Percentiles rank a stretch among this genome's conserved stretches.
Conservation (phyloP, 2,329 filamentous ascomycete species). For the Trichophyton benhamiae region DNA sequence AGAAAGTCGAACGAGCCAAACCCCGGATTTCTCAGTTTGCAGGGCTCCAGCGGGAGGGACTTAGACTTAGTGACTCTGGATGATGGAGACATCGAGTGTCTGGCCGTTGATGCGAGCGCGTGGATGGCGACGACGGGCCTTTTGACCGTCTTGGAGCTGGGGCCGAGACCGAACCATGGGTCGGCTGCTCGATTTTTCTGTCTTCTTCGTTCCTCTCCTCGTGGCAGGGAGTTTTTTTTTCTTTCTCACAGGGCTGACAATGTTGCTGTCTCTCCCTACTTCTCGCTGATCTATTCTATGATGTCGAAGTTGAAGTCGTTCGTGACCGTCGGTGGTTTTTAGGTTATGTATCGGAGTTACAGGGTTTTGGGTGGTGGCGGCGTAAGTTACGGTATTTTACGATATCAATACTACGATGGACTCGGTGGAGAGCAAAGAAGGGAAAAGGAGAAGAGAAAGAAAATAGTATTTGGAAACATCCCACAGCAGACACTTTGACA, state of each 20-base stretch:
- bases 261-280: no score
- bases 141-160: background rate
- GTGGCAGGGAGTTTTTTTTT: background rate
- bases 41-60: no score
- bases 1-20: no score
- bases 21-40: background rate
- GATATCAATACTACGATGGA: background rate
- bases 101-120: no score
- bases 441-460: constrained; percentile 8
- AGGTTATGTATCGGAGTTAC: background rate
- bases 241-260: no score
- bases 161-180: background rate
- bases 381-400: constrained; percentile 3
- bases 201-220: background rate
- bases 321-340: no score
- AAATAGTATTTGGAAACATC: constrained; percentile 6
- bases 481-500: background rate
- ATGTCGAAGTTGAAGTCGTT: no score
- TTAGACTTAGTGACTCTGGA: background rate
- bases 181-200: background rate
- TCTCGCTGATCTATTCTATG: no score
- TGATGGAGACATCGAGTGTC: background rate
- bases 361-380: background rate
- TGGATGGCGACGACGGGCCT: background rate
- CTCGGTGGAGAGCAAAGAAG: background rate